Evolutionary conservation across 2,329 filamentous ascomycete genomes (phyloP).

Genomic region (Chrysoporthe cubensis): DNA sequence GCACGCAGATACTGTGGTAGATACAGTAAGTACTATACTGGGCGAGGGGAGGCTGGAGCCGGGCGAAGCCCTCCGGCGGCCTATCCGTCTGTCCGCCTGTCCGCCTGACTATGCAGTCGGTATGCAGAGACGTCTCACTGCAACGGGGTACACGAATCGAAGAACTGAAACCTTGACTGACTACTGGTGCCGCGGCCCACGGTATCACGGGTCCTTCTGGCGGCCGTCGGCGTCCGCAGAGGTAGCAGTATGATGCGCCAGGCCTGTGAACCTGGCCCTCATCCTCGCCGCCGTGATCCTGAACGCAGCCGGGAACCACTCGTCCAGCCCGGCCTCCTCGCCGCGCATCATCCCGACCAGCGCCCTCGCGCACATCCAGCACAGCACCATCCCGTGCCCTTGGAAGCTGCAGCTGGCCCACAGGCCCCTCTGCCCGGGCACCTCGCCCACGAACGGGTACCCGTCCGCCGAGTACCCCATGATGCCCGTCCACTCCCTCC

Average conservation of each 20-base stretch:
- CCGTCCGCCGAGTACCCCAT: conserved; percentile 61
- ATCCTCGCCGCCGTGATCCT: conserved; percentile 51
- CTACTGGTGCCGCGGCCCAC: no score
- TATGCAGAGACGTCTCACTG: no score
- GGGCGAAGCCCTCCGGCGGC: no score
- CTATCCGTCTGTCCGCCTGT: no score
- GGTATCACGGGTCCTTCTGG: background rate
- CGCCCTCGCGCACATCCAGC: conserved; percentile 62
- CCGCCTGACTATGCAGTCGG: no score
- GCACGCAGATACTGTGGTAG: background rate
- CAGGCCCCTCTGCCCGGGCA: conserved; percentile 50
- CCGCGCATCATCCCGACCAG: conserved; percentile 57
- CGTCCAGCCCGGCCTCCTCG: conserved; percentile 36
- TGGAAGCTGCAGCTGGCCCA: conserved; percentile 66
- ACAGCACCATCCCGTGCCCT: conserved; percentile 69
- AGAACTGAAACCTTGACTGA: no score
- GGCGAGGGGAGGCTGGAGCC: no score
- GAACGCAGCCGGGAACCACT: conserved; percentile 60
- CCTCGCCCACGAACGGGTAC: conserved; percentile 55
- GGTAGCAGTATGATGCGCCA: conserved; percentile 29
- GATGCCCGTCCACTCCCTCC: conserved; percentile 57
- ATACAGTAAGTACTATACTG: no score
- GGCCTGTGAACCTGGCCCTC: conserved; percentile 40
- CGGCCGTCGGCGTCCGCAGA: no score
- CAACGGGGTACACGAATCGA: no score